phyloP scores from a whole-genome alignment of 2,329 filamentous ascomycete genomes.

The Ophiostoma australiae region DNA sequence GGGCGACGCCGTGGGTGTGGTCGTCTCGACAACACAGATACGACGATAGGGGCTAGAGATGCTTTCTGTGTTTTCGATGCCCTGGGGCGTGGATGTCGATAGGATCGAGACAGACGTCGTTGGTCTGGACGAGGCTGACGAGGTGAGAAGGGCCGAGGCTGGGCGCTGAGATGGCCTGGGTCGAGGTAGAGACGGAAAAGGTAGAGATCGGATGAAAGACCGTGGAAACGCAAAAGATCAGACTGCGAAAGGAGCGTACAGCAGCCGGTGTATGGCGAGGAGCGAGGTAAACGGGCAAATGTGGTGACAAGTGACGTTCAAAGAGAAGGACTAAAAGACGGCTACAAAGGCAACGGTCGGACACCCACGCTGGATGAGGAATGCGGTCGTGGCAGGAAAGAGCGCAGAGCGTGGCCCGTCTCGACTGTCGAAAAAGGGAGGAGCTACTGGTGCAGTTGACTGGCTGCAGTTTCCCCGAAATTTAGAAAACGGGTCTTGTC shows the following conservation, averaged over 20 bases:
- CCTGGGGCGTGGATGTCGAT: not conserved
- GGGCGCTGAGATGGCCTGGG: not conserved
- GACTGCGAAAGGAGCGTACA: not conserved
- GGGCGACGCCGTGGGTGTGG: not conserved
- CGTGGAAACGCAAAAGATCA: not conserved
- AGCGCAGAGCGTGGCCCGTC: constrained; percentile 14
- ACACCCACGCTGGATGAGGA: not conserved
- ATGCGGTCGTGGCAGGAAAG: constrained; percentile 19
- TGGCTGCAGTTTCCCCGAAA: constrained; percentile 18
- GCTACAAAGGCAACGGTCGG: not conserved
- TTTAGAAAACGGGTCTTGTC: constrained; percentile 7
- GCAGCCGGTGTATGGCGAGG: not conserved
- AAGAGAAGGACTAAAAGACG: not conserved
- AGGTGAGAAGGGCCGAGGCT: not conserved
- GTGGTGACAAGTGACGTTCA: not conserved
- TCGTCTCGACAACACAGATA: not conserved
- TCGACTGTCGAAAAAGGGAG: constrained; percentile 19
- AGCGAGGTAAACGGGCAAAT: not conserved
- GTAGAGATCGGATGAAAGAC: not conserved
- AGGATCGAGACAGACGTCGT: not conserved
- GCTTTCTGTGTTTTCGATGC: not conserved
- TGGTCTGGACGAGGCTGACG: constrained; percentile 5
- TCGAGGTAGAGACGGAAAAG: not conserved
- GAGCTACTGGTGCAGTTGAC: constrained; percentile 3
- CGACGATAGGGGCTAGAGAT: not conserved